These are phyloP conservation scores for Cyclostephanos invisitatus DNA, from an alignment of 108 stramenopile species.

Conservation along the genomic window DNA sequence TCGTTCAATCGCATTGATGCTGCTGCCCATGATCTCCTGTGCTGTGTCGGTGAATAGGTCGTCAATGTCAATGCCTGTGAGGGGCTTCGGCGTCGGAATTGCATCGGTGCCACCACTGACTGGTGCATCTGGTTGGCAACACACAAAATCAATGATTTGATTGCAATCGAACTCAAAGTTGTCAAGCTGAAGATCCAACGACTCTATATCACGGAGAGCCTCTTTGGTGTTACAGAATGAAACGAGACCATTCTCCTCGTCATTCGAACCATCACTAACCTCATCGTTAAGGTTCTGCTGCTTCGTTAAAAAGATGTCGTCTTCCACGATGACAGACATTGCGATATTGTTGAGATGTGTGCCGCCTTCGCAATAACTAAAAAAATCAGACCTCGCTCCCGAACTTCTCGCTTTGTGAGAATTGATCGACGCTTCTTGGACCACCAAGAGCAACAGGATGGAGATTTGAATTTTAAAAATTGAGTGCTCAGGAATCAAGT, in stretches of 20 bases:
- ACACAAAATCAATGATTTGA: not conserved
- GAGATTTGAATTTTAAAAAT: too few species aligned
- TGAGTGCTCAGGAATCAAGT: too few species aligned
- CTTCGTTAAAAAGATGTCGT: not conserved
- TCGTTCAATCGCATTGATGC: constrained; percentile 5
- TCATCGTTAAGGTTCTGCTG: not conserved
- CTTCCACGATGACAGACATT: not conserved
- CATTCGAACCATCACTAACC: not conserved
- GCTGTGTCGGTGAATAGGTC: not conserved
- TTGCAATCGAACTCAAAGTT: not conserved
- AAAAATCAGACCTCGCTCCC: too few species aligned
- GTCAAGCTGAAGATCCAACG: not conserved
- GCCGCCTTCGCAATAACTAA: not conserved
- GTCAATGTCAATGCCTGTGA: not conserved
- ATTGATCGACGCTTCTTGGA: too few species aligned
- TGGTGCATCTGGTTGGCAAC: not conserved
- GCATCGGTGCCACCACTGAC: not conserved
- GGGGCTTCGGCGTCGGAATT: not conserved
- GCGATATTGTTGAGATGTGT: not conserved
- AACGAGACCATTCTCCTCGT: not conserved
- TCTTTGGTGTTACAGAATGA: not conserved
- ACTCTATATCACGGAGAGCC: not conserved
- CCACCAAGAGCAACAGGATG: too few species aligned
- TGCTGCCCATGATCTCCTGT: not conserved
- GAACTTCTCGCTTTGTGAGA: too few species aligned